Evolutionary conservation across 2,329 filamentous ascomycete genomes (phyloP), one percentile per base, ranked within the genome.

Genomic region (Talaromyces albobiverticillius): DNA sequence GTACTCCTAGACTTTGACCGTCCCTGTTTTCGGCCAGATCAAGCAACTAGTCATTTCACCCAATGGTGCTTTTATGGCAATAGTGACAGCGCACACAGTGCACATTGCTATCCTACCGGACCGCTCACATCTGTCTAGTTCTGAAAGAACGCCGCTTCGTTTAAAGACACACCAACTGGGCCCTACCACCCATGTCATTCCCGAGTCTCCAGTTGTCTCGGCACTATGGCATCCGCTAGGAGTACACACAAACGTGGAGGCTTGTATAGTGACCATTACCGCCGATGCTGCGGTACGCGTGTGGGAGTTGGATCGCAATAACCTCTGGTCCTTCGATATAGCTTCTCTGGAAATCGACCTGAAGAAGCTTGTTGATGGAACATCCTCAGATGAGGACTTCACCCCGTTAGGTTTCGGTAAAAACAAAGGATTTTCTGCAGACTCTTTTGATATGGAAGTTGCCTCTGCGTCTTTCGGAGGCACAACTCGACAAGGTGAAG

Each of bases 141-240:
- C 81, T 43, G 89, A 93, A 64, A 77, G 74, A 45, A 79, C 82
- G 9, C 83, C 86, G 4, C 79, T 96, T 64, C 89, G 89, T 65
- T 80, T 92, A 26, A 95, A 90, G 70, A 90, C 90, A 51, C 95
- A 90, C 74, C 93, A 93, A 18, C 79, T 97, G n/a, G 93, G 93
- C 1, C 91, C 92, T 26, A 95, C 90, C 2, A 91, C 88, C 3
- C 93, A 97, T 71, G 90, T 96, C 46, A 87, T 92, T 47, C 90
- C 93, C 45, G 87, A 91, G 60, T 84, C 90, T 7, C 84, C 89
- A 1, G 80, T 99, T 54, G 85, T 86, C 20, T 90, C 90, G 1
- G 88, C 87, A 3, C 64, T 96, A 55, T 99, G 94, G 93, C 94
- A 99, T 73, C 94, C 94, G 1, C 78, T 97, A 0, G 92, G 92